Percentiles rank a stretch among this genome's conserved stretches.
phyloP scores from a whole-genome alignment of 768 basidiomycete species.

The Tylopilus subfusipes region DNA sequence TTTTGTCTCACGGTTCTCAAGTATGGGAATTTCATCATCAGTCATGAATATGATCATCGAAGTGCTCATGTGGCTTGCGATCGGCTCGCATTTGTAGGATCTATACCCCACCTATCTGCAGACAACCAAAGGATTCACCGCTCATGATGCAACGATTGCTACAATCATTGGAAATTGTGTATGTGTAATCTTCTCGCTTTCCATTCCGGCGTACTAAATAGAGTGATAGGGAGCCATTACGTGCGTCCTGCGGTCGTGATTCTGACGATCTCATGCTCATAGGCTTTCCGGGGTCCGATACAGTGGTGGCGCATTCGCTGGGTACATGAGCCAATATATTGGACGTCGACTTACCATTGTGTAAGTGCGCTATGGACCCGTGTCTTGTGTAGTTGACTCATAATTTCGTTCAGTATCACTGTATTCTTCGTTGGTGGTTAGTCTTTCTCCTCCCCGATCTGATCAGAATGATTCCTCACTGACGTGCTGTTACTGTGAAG shows the following conservation, averaged over 20 bases:
- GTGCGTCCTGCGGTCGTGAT: conserved; percentile 27
- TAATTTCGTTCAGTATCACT: conserved; percentile 14
- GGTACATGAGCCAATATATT: conserved; percentile 67
- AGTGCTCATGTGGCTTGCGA: not conserved
- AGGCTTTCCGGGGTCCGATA: not conserved
- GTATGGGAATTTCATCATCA: conserved; percentile 26
- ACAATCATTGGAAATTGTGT: conserved; percentile 82
- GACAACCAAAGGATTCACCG: conserved; percentile 55
- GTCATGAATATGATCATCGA: not conserved
- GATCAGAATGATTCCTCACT: not conserved
- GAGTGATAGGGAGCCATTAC: conserved; percentile 40
- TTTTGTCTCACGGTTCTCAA: conserved; percentile 71
- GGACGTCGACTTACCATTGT: conserved; percentile 81
- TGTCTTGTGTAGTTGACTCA: not conserved
- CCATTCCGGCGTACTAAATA: not conserved
- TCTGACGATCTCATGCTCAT: not conserved
- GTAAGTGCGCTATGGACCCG: not conserved
- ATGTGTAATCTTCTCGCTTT: conserved; percentile 17
- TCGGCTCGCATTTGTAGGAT: conserved; percentile 39
- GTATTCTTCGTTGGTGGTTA: conserved; percentile 24
- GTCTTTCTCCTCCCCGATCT: conserved; percentile 46
- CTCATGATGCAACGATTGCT: conserved; percentile 60
- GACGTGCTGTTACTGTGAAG: conserved; percentile 10
- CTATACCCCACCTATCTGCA: conserved; percentile 76
- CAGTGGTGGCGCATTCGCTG: conserved; percentile 67